Conservation (phyloP, 2,329 filamentous ascomycete species). For the Pleoardoris graminearum region DNA sequence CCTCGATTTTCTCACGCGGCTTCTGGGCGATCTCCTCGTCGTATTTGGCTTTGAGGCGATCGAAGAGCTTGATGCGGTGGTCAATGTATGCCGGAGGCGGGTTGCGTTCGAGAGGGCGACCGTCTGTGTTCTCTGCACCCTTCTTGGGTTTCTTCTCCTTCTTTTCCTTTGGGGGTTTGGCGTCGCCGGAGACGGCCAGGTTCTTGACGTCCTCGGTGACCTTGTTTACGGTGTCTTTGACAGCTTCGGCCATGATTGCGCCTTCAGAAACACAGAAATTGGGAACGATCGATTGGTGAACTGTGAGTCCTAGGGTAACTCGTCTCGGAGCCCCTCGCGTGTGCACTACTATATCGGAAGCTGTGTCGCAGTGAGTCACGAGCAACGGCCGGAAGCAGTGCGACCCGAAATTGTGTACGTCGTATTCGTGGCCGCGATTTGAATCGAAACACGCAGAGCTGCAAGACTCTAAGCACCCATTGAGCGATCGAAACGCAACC, state of each 20-base stretch:
- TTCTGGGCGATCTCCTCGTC: conserved; percentile 74
- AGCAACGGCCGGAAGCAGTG: conserved; percentile 11
- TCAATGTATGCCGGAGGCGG: conserved; percentile 75
- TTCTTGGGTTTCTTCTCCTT: conserved; percentile 58
- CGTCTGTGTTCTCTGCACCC: conserved; percentile 36
- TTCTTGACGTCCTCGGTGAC: conserved; percentile 64
- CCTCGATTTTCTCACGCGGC: conserved; percentile 71
- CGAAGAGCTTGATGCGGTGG: conserved; percentile 83
- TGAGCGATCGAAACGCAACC: not conserved
- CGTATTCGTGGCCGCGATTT: not conserved
- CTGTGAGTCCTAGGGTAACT: conserved; percentile 5
- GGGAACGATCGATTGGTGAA: not conserved
- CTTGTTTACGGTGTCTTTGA: conserved; percentile 55
- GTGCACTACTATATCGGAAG: conserved; percentile 17
- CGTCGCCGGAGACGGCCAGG: conserved; percentile 52
- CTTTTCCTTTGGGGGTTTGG: conserved; percentile 48
- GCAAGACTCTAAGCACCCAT: not conserved
- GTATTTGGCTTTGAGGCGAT: conserved; percentile 81
- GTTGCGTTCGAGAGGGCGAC: conserved; percentile 52
- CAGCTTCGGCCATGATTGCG: conserved; percentile 52
- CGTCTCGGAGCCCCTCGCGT: conserved; percentile 26
- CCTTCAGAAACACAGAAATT: conserved; percentile 5
- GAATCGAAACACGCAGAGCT: not conserved
- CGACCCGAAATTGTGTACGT: conserved; percentile 4
- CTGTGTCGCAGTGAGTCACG: conserved; percentile 32